phyloP scores from a whole-genome alignment of 169 alveolate species.

The Perkinsus olseni region DNA sequence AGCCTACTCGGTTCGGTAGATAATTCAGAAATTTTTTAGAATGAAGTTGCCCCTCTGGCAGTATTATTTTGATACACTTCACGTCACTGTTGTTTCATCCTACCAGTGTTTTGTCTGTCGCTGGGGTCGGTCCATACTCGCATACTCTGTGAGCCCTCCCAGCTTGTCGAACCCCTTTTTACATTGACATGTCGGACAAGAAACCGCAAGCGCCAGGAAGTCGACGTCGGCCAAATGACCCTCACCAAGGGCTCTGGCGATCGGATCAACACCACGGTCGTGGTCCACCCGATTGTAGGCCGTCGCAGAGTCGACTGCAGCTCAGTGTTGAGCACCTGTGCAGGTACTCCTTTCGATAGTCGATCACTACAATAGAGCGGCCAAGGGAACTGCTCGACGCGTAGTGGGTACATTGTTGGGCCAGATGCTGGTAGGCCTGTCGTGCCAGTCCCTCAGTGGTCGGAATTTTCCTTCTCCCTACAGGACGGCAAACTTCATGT shows the following conservation, averaged over 20 bases:
- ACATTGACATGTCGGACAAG: neutral
- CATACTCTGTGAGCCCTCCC: neutral
- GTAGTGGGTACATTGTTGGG: constrained; percentile 99
- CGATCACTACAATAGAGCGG: constrained; percentile 96
- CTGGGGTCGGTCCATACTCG: neutral
- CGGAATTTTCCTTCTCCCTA: constrained; percentile 35
- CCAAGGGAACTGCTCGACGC: constrained; percentile 79
- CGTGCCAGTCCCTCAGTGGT: too few species aligned
- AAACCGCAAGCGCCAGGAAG: neutral
- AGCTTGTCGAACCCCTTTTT: neutral
- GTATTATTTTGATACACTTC: too few species aligned
- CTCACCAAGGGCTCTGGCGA: neutral
- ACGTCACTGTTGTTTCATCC: too few species aligned
- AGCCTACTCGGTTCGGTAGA: too few species aligned
- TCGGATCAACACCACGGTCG: neutral
- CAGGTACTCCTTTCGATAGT: constrained; percentile 90
- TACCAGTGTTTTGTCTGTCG: neutral
- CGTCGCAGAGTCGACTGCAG: constrained; percentile 51
- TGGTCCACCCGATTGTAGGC: neutral
- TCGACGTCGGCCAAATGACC: neutral
- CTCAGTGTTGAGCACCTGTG: neutral
- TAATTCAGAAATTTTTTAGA: too few species aligned
- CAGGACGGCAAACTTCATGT: constrained; percentile 82
- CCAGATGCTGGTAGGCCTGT: constrained; percentile 49
- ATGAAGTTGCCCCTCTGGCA: too few species aligned